Evolutionary conservation across 768 basidiomycete species (phyloP).

Genomic region (Lyophyllum semitale): DNA sequence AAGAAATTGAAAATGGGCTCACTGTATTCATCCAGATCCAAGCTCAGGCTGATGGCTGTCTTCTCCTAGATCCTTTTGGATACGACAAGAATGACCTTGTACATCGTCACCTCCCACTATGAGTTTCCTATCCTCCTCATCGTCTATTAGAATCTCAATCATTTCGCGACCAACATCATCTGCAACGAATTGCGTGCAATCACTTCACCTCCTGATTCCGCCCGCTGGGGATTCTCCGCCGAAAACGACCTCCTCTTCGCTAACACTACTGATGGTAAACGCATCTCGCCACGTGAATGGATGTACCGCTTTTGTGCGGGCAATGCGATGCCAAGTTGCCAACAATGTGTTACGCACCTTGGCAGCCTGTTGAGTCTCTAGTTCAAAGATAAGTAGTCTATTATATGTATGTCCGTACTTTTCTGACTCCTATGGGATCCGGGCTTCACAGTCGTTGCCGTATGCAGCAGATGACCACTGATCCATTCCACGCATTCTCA

Average conservation of each 20-base stretch:
- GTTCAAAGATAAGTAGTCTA: too few species aligned
- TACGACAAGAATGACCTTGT: constrained; percentile 78
- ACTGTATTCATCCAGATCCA: not conserved
- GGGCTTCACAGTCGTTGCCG: too few species aligned
- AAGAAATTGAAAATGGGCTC: constrained; percentile 67
- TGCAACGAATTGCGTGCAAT: constrained; percentile 68
- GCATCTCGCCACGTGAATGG: constrained; percentile 58
- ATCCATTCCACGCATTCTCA: too few species aligned
- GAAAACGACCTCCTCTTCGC: constrained; percentile 62
- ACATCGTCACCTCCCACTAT: constrained; percentile 22
- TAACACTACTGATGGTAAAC: constrained; percentile 38
- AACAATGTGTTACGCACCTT: too few species aligned
- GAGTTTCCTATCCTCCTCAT: not conserved
- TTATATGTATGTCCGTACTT: too few species aligned
- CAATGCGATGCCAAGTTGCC: too few species aligned
- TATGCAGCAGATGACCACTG: too few species aligned
- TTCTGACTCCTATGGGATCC: too few species aligned
- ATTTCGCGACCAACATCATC: constrained; percentile 72
- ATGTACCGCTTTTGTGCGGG: too few species aligned
- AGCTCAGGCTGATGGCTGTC: not conserved
- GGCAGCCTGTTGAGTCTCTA: too few species aligned
- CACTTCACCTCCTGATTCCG: constrained; percentile 60
- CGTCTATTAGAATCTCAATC: constrained; percentile 55
- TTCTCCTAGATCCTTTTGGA: constrained; percentile 46
- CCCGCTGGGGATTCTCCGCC: constrained; percentile 59